phyloP scores from a whole-genome alignment of 768 basidiomycete species.

The Pleurotus djamor region DNA sequence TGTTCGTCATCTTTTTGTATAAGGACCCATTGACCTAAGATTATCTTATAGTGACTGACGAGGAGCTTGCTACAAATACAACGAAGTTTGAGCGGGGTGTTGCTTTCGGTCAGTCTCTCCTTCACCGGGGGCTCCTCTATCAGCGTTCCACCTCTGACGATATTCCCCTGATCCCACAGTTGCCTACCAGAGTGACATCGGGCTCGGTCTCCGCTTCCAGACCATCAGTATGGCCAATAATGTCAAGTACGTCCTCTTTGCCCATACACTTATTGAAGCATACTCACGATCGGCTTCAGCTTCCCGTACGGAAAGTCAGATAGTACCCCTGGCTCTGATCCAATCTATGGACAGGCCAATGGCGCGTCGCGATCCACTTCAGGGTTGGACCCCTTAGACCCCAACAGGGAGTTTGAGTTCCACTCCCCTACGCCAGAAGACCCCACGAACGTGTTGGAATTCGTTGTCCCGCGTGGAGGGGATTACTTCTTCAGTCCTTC shows the following conservation, averaged over 20 bases:
- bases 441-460: neutral
- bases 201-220: neutral
- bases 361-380: neutral
- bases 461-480: neutral
- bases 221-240: neutral
- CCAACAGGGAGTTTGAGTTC: neutral
- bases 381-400: neutral
- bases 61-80: neutral
- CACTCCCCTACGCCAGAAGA: neutral
- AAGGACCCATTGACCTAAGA: neutral
- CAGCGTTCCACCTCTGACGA: neutral
- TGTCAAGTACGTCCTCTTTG: neutral
- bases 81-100: neutral
- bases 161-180: neutral
- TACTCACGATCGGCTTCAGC: neutral
- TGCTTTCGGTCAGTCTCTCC: neutral
- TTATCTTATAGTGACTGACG: neutral
- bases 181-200: conserved; percentile 4
- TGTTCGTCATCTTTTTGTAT: neutral
- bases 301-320: neutral
- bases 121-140: neutral
- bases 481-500: conserved; percentile 4
- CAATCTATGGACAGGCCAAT: neutral
- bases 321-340: neutral
- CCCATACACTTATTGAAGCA: neutral